Percentiles rank a stretch among this genome's conserved stretches.
Conservation (phyloP, 768 basidiomycete genomes). For the Tricholoma bakamatsutake region DNA sequence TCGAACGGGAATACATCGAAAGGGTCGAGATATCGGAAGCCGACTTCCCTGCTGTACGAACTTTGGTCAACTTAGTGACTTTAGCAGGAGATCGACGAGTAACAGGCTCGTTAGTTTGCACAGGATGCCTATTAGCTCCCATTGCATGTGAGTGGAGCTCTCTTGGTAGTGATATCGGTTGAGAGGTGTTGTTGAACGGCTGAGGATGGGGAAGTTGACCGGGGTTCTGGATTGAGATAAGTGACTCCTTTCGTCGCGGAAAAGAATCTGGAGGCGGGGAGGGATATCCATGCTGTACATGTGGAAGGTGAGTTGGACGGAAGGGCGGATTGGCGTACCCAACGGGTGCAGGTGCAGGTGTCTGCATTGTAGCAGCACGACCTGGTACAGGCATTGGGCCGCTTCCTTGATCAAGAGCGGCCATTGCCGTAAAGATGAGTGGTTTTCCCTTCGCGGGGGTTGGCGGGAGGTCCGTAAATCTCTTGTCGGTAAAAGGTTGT, state of each 20-base stretch:
- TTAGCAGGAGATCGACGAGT: constrained; percentile 14
- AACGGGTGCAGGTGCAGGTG: background rate
- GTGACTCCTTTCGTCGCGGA: background rate
- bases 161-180: constrained; percentile 6
- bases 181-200: background rate
- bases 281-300: background rate
- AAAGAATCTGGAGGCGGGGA: constrained; percentile 1
- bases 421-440: constrained; percentile 59
- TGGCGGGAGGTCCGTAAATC: constrained; percentile 10
- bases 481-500: constrained; percentile 20
- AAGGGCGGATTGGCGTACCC: background rate
- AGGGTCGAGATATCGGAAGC: constrained; percentile 3
- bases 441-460: constrained; percentile 40
- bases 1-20: constrained; percentile 2
- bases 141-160: background rate
- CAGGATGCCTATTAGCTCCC: background rate
- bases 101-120: background rate
- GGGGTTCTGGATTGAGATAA: background rate
- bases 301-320: background rate
- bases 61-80: constrained; percentile 24
- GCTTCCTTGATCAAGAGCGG: constrained; percentile 20
- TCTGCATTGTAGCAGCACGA: background rate
- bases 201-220: background rate
- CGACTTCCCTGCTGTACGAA: constrained; percentile 13
- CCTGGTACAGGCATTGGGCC: constrained; percentile 4